Base-by-base conservation (phyloP, 116 monocot genomes). In the Phalaenopsis hybrid region DNA sequence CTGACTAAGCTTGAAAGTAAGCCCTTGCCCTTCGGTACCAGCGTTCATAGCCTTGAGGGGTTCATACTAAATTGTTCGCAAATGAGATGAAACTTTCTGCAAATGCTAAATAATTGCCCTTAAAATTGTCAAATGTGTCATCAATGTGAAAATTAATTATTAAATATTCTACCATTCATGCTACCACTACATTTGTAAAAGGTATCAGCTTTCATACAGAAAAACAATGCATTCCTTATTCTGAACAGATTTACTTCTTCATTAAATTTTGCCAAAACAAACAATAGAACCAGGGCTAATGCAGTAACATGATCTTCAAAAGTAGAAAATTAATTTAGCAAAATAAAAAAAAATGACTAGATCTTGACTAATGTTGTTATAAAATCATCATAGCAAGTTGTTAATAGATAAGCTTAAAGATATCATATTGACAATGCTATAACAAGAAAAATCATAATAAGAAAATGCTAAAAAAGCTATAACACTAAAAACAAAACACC, bases 1-100 rank as follows among this genome's bases (percentile, higher is more conserved):
- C 16, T 52, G 2, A 52, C 12, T 52, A 52, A 46, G 52, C 52
- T 52, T 52, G 52, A 52, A 52, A 50, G 1, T 50, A 50, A 50
- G 50, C 50, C 9, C 50, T 50, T 50, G 11, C 50, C n/a, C n/a
- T n/a, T n/a, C n/a, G n/a, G n/a, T 5, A 90, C 89, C 9, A 50
- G 50, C 9, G 10, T 50, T 50, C 8, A 9, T 50, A 50, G 50
- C 50, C 50, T 50, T 50, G 50, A 9, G 31, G 31, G 50, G 50
- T 7, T 50, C 50, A 50, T 50, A 7, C 50, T 11, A 9, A 50
- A 50, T 50, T 50, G 50, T 50, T 50, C 50, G 11, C 50, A 50
- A 6, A 46, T 46, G 46, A 50, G 50, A 50, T 50, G 11, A 50
- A 50, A 50, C 9, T 50, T 50, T 50, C 6, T 9, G 50, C 50